Base-by-base conservation (phyloP, 140 eudicot genomes). In the Erigeron philadelphicus region DNA sequence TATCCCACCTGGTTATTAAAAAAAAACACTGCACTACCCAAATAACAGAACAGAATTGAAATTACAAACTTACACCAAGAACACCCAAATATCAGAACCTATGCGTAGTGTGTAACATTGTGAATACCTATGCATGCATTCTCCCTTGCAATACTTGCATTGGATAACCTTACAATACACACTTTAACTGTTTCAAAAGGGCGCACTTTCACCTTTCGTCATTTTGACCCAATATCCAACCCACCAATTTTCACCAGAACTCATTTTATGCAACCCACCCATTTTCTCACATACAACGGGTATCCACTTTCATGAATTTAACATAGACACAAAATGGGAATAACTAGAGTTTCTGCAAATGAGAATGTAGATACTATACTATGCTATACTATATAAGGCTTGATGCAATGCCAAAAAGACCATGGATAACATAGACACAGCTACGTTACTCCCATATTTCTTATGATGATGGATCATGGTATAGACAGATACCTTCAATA, bases 401-500 rank as follows among this genome's bases (percentile, higher is more conserved):
- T 25, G 45, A 25, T 17, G 40, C 12, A 25, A 25, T 13, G 41
- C 16, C 18, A 59, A 16, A 59, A 25, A 59, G 64, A 68, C 11
- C 9, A 41, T 11, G 13, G 8, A 47, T 43, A 62, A 40, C 12
- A 47, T 16, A 71, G 5, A 13, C 12, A 44, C 57, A 21, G 7
- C 43, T 21, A 70, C 11, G 45, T 19, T 43, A 70, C 31, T 56
- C 75, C 43, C 46, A 19, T 62, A 18, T 16, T 72, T 23, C 50
- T 44, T 4, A 35, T 52, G 8, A 7, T 74, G 21, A n/a, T 41
- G 7, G 11, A 58, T 45, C 55, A 16, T 23, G 58, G 61, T 12
- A 65, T 13, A 5, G 17, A 12, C 16, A 2, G 31, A 38, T 77
- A 89, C 96, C 96, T 89, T 78, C 44, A 79, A 73, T 68, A 89